These are phyloP conservation scores for Citrullus mucosospermus DNA, from an alignment of 306 rosid species.

Conservation along the genomic window DNA sequence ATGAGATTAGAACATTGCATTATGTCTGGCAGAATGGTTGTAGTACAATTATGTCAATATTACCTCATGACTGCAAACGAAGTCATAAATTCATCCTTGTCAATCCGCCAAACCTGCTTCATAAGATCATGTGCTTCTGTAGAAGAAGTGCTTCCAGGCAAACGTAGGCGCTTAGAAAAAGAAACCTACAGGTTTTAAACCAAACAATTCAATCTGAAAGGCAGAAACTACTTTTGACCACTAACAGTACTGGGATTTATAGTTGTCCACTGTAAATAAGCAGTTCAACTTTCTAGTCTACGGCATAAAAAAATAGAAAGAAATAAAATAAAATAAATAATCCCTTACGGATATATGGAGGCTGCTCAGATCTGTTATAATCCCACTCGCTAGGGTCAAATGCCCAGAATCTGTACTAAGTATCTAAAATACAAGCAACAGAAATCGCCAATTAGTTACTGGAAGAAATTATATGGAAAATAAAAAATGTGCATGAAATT, in stretches of 20 bases:
- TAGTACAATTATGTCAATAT: conserved; percentile 2
- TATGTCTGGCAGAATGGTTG: background rate
- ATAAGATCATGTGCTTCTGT: conserved; percentile 45
- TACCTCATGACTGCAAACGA: conserved; percentile 86
- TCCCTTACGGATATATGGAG: conserved; percentile 59
- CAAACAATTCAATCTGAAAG: conserved; percentile 1
- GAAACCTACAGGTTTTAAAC: conserved; percentile 46
- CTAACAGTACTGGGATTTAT: background rate
- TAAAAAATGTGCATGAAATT: background rate
- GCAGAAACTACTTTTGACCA: conserved; percentile 4
- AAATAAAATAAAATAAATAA: conserved; percentile 8
- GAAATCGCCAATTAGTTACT: background rate
- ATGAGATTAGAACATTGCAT: conserved; percentile 13
- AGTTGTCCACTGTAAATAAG: background rate
- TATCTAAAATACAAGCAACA: conserved; percentile 37
- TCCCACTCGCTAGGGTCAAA: conserved; percentile 69
- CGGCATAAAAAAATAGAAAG: background rate
- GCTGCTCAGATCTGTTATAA: conserved; percentile 49
- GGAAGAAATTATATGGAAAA: background rate
- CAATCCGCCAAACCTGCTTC: conserved; percentile 71
- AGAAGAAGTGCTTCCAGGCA: conserved; percentile 48
- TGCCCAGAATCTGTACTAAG: conserved; percentile 48
- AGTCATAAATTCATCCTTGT: conserved; percentile 66
- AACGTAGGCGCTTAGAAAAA: conserved; percentile 57
- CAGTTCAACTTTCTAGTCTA: background rate